phyloP scores from a whole-genome alignment of 306 rosid genomes.

The Fragaria vesca region DNA sequence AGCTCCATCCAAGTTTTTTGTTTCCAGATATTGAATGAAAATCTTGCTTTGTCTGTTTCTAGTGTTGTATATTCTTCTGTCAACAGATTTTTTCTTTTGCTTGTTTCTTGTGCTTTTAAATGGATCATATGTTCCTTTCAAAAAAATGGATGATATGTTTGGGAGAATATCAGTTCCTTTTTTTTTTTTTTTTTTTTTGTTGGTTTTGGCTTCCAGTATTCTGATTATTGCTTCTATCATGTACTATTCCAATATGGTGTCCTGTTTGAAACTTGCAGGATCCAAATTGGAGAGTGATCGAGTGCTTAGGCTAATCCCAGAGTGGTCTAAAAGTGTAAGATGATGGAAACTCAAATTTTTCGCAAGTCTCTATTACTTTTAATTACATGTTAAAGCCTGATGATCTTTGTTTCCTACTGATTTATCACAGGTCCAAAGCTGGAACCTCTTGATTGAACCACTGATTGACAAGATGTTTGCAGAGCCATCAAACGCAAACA shows the following conservation, averaged over 20 bases:
- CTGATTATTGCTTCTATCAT: constrained; percentile 6
- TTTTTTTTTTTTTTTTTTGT: not conserved
- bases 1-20: not conserved
- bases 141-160: not conserved
- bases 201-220: not conserved
- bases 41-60: not conserved
- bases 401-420: constrained; percentile 8
- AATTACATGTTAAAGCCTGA: constrained; percentile 9
- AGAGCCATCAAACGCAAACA: constrained; percentile 78
- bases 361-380: not conserved
- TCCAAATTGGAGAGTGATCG: constrained; percentile 63
- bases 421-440: constrained; percentile 66
- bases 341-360: not conserved
- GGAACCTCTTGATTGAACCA: constrained; percentile 69
- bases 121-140: not conserved
- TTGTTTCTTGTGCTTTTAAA: not conserved
- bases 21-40: not conserved
- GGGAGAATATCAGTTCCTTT: not conserved
- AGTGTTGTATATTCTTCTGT: not conserved
- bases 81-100: not conserved
- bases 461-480: constrained; percentile 84
- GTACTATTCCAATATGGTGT: constrained; percentile 18
- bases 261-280: constrained; percentile 42
- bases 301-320: constrained; percentile 70
- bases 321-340: constrained; percentile 95